Evolutionary conservation across 2,329 filamentous ascomycete genomes (phyloP), one percentile per base, ranked within the genome.

Genomic region (Venturia aucupariae): DNA sequence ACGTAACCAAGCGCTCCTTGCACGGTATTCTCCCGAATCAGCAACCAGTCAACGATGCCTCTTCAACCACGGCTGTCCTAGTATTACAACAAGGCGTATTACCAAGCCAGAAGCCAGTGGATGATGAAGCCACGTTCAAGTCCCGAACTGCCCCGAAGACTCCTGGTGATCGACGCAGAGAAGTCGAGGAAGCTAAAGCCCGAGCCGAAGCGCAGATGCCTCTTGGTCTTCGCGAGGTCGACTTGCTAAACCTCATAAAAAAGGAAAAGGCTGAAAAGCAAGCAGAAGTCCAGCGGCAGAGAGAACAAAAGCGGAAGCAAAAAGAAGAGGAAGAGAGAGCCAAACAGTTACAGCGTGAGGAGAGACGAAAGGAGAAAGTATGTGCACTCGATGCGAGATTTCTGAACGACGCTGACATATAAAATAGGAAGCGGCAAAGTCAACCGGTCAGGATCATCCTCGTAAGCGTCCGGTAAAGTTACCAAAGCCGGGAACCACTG

Each of bases 181-280:
- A 55, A n/a, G 27, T 55, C 5, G 30, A 55, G 30, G 51, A 19
- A 11, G 51, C 51, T 10, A 17, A 55, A 55, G 24, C 51, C 27
- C 51, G 51, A 57, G 51, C 51, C n/a, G 51, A 57, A 24, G 30
- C 51, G 19, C 51, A 57, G 35, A 17, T 35, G 19, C 51, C 51
- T n/a, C 30, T 57, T 22, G 30, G 51, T 35, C 51, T 57, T 7
- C 51, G 51, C 27, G 27, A 57, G 30, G 19, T 32, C 27, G 51
- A 57, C 22, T n/a, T 57, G 30, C 27, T 19, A n/a, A 57, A 57
- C 27, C 51, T 57, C 1, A 7, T 35, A 6, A 35, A 35, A 10
- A 57, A 57, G 19, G 27, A 57, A 30, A 57, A 57, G n/a, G 30
- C 51, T 35, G 51, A 32, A 57, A 57, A 57, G 46, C 46, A 57